phyloP scores from a whole-genome alignment of 768 basidiomycete species.

The Sutorius australiensis region DNA sequence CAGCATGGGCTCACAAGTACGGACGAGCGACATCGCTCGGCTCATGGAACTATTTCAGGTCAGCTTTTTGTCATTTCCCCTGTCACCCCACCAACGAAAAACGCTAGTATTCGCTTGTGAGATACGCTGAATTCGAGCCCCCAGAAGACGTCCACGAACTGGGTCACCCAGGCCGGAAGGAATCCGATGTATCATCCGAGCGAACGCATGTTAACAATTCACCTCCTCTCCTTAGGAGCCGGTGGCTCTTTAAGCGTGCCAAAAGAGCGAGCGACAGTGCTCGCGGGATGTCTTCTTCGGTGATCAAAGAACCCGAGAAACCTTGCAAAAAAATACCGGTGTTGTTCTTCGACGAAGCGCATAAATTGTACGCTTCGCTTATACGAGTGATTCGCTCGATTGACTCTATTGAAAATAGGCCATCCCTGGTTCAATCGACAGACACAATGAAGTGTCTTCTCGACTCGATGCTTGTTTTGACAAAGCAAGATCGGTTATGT shows the following conservation, averaged over 20 bases:
- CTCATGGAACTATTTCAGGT: conserved; percentile 85
- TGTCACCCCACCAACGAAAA: background rate
- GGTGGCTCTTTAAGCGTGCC: conserved; percentile 28
- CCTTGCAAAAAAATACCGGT: conserved; percentile 68
- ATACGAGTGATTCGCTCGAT: background rate
- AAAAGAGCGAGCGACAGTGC: conserved; percentile 28
- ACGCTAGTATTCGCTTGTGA: conserved; percentile 59
- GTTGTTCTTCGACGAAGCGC: conserved; percentile 83
- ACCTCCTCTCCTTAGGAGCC: conserved; percentile 26
- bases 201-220: conserved; percentile 39
- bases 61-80: conserved; percentile 3
- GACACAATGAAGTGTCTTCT: conserved; percentile 83
- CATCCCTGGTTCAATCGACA: conserved; percentile 68
- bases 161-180: conserved; percentile 26
- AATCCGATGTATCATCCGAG: conserved; percentile 36
- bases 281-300: conserved; percentile 30
- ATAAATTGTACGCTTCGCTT: conserved; percentile 57
- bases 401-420: conserved; percentile 38
- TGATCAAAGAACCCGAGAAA: conserved; percentile 33
- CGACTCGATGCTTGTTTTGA: conserved; percentile 82
- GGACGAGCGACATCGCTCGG: conserved; percentile 75
- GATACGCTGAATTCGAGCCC: conserved; percentile 68
- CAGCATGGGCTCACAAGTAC: conserved; percentile 48
- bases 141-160: conserved; percentile 27
- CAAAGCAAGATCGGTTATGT: conserved; percentile 82